Evolutionary conservation across 495 filamentous ascomycete species (phyloP), one percentile per base, ranked within the genome.

Genomic region (Podospora sp.): DNA sequence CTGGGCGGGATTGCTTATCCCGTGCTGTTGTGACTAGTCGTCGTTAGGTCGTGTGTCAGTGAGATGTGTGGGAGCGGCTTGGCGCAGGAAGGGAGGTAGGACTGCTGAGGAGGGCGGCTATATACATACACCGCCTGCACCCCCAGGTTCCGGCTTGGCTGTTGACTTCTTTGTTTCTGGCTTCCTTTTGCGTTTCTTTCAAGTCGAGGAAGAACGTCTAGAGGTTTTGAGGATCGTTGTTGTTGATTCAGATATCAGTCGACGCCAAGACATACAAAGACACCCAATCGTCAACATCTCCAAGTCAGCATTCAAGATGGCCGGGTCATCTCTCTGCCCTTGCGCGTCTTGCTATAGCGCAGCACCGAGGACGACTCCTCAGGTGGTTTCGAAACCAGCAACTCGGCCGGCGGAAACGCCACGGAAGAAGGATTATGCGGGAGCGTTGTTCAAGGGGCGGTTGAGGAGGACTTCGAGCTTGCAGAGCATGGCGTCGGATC

Each of bases 291-390:
- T 18, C 40, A 46, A 26, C 21, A 0, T 0, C 53, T 25, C 7
- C 53, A 53, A 21, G 20, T 27, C 53, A 12, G 26, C 21, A 7
- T 16, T 16, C 16, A 57, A n/a, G 33, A 71, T 66, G 55, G 27
- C 51, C 18, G 36, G 35, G 40, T 67, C 65, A 9, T 20, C 65
- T 8, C 56, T 68, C 25, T 73, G 72, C 59, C 72, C 71, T n/a
- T 73, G 72, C 65, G 57, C 72, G 14, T 57, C 64, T 12, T 73
- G 72, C 72, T 73, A 68, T 63, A 65, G 60, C 36, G n/a, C 66
- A 12, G 60, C 24, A 46, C 40, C 40, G 40, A 46, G 40, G 40
- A 46, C 40, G 11, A 11, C 40, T 18, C 40, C 40, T 46, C 40
- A 46, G 40, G 40, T 46, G 16, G 40, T 18, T 46, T 46, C 40